Evolutionary conservation across 306 rosid species (phyloP).

Genomic region (Pyrus bretschneideri): DNA sequence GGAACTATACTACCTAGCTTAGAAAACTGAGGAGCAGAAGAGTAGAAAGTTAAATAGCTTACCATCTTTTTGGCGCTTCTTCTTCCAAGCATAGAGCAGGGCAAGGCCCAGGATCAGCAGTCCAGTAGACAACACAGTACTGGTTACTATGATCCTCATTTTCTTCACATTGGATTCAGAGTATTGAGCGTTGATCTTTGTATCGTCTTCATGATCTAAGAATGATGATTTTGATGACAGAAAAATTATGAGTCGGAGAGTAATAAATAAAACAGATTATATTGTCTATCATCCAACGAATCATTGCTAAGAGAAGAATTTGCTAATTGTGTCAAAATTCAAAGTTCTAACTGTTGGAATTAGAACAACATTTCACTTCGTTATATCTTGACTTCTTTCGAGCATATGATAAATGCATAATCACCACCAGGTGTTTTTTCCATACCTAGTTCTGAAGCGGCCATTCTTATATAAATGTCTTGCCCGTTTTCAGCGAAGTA

Average conservation of each 20-base stretch:
- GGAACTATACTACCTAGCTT: neutral
- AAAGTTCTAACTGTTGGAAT: neutral
- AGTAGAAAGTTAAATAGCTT: neutral
- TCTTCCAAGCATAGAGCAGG: neutral
- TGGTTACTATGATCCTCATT: neutral
- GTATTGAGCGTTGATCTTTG: neutral
- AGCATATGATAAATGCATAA: neutral
- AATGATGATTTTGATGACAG: neutral
- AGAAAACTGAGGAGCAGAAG: neutral
- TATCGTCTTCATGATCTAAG: neutral
- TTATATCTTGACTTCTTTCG: neutral
- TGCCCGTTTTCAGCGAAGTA: neutral
- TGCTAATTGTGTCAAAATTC: neutral
- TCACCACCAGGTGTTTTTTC: neutral
- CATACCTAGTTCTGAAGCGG: neutral
- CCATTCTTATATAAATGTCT: slow-evolving; percentile 11
- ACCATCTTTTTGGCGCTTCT: neutral
- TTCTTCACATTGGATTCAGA: neutral
- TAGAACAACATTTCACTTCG: neutral
- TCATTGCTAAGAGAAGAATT: neutral
- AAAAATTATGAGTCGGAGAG: neutral
- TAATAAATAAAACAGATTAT: no score
- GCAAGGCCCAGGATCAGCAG: neutral
- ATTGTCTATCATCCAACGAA: neutral
- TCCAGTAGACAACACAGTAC: neutral